Conservation (phyloP, 2,329 filamentous ascomycete species). For the Epichloe aotearoae region DNA sequence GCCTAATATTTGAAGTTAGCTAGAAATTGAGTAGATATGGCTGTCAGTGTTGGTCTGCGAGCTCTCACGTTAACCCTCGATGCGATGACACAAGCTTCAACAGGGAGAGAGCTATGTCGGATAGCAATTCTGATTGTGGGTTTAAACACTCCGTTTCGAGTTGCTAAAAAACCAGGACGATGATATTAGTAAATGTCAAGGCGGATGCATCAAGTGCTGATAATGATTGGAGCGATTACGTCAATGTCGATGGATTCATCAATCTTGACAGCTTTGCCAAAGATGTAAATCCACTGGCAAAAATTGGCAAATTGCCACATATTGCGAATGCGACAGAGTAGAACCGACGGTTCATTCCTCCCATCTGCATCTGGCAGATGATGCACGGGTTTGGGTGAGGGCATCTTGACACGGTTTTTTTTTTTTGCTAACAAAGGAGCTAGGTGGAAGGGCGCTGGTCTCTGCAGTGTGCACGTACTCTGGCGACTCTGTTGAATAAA, state of each 20-base stretch:
- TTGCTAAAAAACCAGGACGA: slow-evolving; percentile 41
- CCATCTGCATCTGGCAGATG: background rate
- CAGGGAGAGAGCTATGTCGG: slow-evolving; percentile 72
- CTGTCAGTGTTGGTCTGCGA: background rate
- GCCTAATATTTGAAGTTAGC: slow-evolving; percentile 34
- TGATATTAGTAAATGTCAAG: background rate
- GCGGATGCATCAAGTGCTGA: background rate
- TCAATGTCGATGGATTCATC: slow-evolving; percentile 82
- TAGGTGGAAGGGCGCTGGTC: background rate
- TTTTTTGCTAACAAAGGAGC: background rate
- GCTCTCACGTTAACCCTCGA: slow-evolving; percentile 72
- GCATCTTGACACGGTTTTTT: slow-evolving; percentile 3
- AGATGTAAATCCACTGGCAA: slow-evolving; percentile 86
- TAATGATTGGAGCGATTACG: slow-evolving; percentile 34
- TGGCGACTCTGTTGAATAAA: background rate
- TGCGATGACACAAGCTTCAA: slow-evolving; percentile 92
- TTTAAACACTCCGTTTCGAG: slow-evolving; percentile 82
- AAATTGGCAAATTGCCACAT: slow-evolving; percentile 91
- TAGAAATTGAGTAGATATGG: slow-evolving; percentile 4
- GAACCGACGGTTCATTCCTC: background rate
- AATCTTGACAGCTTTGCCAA: slow-evolving; percentile 81
- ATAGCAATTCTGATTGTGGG: slow-evolving; percentile 58
- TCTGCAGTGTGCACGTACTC: background rate
- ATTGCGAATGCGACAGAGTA: slow-evolving; percentile 61
- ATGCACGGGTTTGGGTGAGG: slow-evolving; percentile 5